Base-by-base conservation (phyloP, 257 asterid genomes). In the Fraxinus pennsylvanica region DNA sequence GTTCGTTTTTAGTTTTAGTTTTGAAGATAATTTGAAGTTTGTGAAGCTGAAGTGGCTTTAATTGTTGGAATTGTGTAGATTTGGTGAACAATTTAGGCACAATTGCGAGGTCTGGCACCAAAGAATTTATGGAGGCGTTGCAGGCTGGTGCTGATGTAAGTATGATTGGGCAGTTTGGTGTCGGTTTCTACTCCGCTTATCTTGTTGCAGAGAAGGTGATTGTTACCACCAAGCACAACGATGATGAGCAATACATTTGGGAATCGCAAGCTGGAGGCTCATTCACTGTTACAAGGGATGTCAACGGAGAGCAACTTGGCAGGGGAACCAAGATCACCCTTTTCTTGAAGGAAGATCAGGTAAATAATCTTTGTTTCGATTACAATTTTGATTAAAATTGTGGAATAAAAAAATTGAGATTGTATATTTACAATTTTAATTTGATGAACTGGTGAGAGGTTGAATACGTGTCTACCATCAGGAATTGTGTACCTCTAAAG, bases 121-220 rank as follows among this genome's bases (percentile, higher is more conserved):
- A 92, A 76, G 97, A 92, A 38, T 90, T 92, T 59, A 92, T 92
- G 96, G 96, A 92, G 81, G 97, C 96, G 0, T 45, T 92, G 82
- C 94, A 90, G 68, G 97, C 96, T 0, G 97, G 97, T n/a, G 97
- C 96, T 13, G 97, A 92, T 74, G 97, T 92, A n/a, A 90, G 94
- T 85, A 92, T 92, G 97, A 92, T 90, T 68, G 97, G 97, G 9
- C 97, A 92, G 27, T 92, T 90, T 22, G 97, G 96, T 61, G 96
- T 92, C 2, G 97, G 97, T 36, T 92, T 92, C 79, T 92, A 92
- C 82, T 92, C 97, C 4, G 96, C 97, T 6, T 92, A 92, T 76
- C 94, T 92, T 1, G 94, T 92, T 14, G 96, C 97, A 0, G 97
- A 92, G 79, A 92, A 87, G 72, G 96, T 90, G 8, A 84, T 92